Conservation (phyloP, 169 alveolate species). For the Plasmodium chabaudi region DNA sequence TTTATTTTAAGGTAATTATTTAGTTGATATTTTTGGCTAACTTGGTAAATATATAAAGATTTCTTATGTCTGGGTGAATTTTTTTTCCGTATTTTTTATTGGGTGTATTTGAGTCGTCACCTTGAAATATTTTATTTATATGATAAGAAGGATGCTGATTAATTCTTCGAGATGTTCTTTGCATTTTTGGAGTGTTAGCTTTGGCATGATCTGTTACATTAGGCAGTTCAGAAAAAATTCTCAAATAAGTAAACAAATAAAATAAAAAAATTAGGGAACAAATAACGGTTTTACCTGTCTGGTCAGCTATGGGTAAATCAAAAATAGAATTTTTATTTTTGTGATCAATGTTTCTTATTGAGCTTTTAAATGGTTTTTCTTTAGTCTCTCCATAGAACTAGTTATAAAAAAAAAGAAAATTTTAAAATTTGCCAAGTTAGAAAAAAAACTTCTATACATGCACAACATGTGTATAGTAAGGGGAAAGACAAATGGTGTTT, state of each 20-base stretch:
- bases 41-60: slow-evolving; percentile 16
- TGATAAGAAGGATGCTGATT: slow-evolving; percentile 3
- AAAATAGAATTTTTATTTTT: slow-evolving; percentile 45
- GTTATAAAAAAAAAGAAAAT: not conserved
- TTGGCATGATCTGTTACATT: no score
- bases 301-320: not conserved
- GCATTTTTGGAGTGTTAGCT: no score
- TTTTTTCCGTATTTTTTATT: slow-evolving; percentile 39
- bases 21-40: no score
- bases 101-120: not conserved
- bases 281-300: no score
- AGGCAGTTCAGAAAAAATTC: not conserved
- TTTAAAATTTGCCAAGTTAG: not conserved
- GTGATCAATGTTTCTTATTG: slow-evolving; percentile 32
- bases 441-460: no score
- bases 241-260: not conserved
- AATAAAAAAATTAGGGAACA: not conserved
- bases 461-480: not conserved
- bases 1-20: no score
- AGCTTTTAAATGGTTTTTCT: slow-evolving; percentile 16
- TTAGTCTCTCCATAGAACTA: slow-evolving; percentile 20
- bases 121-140: slow-evolving; percentile 26
- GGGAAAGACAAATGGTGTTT: not conserved
- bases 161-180: not conserved
- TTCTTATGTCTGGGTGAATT: slow-evolving; percentile 12